phyloP scores from a whole-genome alignment of 2,329 filamentous ascomycete species.

The Paraphoma chrysanthemicola region DNA sequence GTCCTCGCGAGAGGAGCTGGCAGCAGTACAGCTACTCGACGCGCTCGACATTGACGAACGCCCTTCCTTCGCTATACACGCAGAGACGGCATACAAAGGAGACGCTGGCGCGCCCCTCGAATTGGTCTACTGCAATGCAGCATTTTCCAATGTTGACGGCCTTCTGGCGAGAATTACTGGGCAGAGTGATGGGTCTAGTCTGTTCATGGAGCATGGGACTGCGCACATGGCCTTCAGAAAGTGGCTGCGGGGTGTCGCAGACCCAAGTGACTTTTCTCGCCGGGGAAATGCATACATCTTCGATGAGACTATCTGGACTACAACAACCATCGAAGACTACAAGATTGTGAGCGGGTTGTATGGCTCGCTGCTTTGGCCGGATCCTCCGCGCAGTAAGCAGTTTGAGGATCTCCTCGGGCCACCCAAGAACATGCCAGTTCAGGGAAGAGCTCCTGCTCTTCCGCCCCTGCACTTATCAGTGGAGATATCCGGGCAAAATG shows the following conservation, averaged over 20 bases:
- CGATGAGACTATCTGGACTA: constrained; percentile 37
- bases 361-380: constrained; percentile 14
- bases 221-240: constrained; percentile 31
- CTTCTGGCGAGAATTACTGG: constrained; percentile 29
- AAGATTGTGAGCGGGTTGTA: constrained; percentile 40
- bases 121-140: constrained; percentile 33
- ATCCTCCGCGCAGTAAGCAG: constrained; percentile 6
- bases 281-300: constrained; percentile 29
- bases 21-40: constrained; percentile 22
- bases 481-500: no score
- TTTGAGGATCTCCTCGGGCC: constrained; percentile 18
- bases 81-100: constrained; percentile 6
- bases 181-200: constrained; percentile 8
- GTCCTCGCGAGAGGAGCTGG: constrained; percentile 7
- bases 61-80: constrained; percentile 28
- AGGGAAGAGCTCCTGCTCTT: constrained; percentile 43
- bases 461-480: constrained; percentile 14
- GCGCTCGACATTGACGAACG: constrained; percentile 32
- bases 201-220: constrained; percentile 22
- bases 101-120: constrained; percentile 15
- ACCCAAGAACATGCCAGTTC: constrained; percentile 53
- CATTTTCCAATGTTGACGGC: constrained; percentile 19
- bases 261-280: constrained; percentile 13
- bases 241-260: constrained; percentile 28
- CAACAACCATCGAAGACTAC: constrained; percentile 26